Evolutionary conservation across 495 filamentous ascomycete species (phyloP).

Genomic region (Penicillium turbatum): DNA sequence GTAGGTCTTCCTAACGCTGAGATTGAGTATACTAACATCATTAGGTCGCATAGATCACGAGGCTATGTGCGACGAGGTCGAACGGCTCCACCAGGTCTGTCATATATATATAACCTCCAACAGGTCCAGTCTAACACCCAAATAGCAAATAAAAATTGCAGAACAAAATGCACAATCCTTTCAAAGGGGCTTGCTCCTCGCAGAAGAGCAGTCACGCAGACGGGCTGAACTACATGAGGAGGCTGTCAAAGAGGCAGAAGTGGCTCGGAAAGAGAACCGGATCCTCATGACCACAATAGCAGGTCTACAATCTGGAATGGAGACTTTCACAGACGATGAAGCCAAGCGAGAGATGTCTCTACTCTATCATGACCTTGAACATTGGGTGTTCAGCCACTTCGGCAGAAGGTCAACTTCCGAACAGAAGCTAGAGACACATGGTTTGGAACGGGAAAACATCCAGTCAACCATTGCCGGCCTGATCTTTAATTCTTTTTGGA

Average conservation of each 20-base stretch:
- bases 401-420: neutral
- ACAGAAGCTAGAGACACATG: neutral
- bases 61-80: neutral
- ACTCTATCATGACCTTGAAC: conserved; percentile 1
- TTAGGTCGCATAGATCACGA: neutral
- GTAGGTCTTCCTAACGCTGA: neutral
- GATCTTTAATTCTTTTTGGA: conserved; percentile 1
- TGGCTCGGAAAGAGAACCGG: neutral
- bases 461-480: neutral
- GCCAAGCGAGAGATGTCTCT: neutral
- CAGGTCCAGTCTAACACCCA: neutral
- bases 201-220: neutral
- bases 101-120: neutral
- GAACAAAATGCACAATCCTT: neutral
- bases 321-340: neutral
- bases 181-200: neutral
- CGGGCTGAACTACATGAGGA: neutral
- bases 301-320: neutral
- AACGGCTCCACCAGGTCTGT: neutral
- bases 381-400: neutral
- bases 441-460: neutral
- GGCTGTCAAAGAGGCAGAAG: neutral
- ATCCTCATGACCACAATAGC: neutral
- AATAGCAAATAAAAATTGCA: neutral
- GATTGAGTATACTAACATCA: neutral